Percentiles rank a stretch among this genome's conserved stretches.
phyloP scores from a whole-genome alignment of 345 rosid species.

The Moringa oleifera region DNA sequence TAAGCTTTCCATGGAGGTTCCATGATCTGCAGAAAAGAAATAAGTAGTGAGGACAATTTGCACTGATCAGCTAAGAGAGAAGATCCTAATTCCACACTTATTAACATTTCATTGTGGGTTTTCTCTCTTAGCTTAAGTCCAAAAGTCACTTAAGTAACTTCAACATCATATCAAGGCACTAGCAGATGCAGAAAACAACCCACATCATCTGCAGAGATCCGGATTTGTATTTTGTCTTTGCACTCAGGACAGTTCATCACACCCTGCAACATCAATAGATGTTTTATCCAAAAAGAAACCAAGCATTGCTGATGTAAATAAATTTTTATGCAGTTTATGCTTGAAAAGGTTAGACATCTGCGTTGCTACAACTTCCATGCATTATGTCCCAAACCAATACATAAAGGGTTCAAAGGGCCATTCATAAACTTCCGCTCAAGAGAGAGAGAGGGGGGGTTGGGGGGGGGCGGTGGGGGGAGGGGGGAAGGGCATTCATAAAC shows the following conservation, averaged over 20 bases:
- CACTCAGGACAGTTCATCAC: constrained; percentile 93
- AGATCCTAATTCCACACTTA: background rate
- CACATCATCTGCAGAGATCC: constrained; percentile 94
- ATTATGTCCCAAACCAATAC: background rate
- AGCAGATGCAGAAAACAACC: constrained; percentile 21
- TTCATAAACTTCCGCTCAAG: background rate
- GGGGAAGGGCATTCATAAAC: no score
- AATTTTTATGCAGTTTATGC: background rate
- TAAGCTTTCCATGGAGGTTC: constrained; percentile 95
- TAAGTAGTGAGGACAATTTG: background rate
- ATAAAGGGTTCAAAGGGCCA: background rate
- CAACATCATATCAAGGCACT: background rate
- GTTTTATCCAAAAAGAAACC: constrained; percentile 15
- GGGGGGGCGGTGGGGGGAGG: no score
- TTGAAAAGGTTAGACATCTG: background rate
- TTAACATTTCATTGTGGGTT: no score
- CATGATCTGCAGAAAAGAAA: constrained; percentile 57
- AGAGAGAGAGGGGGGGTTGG: no score
- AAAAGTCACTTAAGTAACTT: background rate
- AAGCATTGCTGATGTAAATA: constrained; percentile 5
- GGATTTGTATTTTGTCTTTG: constrained; percentile 78
- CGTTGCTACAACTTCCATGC: background rate
- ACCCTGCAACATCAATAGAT: constrained; percentile 45
- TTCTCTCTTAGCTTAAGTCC: no score
- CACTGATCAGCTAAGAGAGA: background rate